Base-by-base conservation (phyloP, 176 grass and related monocot species). In the Triticum urartu region DNA sequence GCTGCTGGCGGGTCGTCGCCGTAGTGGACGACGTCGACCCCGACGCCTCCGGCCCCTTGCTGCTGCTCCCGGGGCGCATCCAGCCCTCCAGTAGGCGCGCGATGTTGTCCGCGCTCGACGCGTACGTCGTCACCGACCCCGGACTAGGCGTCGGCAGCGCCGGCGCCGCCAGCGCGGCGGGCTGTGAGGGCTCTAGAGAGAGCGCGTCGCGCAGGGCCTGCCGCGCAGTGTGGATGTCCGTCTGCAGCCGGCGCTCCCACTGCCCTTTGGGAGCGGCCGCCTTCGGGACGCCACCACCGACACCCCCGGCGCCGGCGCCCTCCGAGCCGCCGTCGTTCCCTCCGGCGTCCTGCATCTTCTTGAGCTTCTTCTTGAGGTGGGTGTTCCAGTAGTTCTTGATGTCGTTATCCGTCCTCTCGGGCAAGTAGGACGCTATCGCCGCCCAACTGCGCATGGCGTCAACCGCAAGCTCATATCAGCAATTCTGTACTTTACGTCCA, bases 381-480 rank as follows among this genome's bases (percentile, higher is more conserved):
- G 97, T 95, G 88, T 98, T 98, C 97, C 97, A 98, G 88, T 92
- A 92, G 86, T 98, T 98, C 90, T 98, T 98, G 72, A 98, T 95
- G 83, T 98, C 97, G 84, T 98, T 98, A 71, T 98, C 97, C 34
- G 97, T 98, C 82, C 97, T 88, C 88, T 95, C 92, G 45, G 97
- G 97, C 82, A 98, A 86, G 87, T 98, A 95, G 4, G 97, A 92
- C 63, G 97, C 97, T 78, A 98, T 98, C 60, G 93, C 92, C 30
- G 97, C 92, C 97, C 97, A 98, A 72, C 97, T 98, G 58, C 59
- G 64, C 24, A 86, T 39, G 11, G 63, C 68, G 82, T 25, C 79
- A 85, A 35, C 64, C 66, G 24, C 11, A 65, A 80, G 78, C 15
- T 60, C 73, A 56, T 56, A 77, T 77, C 26, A 64, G 11, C 45